Conservation (phyloP, 2,329 filamentous ascomycete genomes). For the Fusarium sp. region DNA sequence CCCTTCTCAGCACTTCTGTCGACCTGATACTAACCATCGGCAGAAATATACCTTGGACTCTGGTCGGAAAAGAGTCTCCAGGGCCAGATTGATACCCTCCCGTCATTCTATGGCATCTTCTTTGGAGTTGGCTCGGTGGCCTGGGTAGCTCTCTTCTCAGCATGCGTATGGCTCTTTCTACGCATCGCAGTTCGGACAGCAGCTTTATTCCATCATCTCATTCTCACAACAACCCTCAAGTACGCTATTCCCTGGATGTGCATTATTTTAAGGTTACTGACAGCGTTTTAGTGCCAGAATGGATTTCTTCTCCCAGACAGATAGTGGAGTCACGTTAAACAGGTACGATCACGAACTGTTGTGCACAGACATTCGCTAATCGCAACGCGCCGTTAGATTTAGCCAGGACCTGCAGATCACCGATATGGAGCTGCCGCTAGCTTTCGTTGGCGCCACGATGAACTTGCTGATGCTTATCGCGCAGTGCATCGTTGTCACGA, state of each 20-base stretch:
- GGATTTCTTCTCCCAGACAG: neutral
- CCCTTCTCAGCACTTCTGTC: rapidly evolving
- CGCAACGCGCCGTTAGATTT: neutral
- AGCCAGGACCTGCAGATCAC: constrained; percentile 1
- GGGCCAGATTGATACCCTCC: neutral
- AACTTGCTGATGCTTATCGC: neutral
- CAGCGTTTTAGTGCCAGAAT: neutral
- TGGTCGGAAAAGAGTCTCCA: neutral
- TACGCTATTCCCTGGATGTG: rapidly evolving
- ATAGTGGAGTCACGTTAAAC: neutral
- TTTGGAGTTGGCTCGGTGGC: neutral
- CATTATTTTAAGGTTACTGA: no score
- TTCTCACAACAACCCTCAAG: neutral
- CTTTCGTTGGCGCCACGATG: neutral
- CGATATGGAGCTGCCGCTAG: neutral
- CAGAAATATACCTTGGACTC: neutral
- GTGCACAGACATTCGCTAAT: neutral
- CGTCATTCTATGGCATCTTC: neutral
- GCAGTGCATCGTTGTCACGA: neutral
- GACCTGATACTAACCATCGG: rapidly evolving
- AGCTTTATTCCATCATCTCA: neutral
- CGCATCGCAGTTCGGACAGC: neutral
- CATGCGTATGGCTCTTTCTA: neutral
- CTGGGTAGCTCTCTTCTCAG: neutral
- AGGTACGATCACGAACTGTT: neutral